phyloP scores from a whole-genome alignment of 2,329 filamentous ascomycete genomes.

The Botryotinia narcissicola region DNA sequence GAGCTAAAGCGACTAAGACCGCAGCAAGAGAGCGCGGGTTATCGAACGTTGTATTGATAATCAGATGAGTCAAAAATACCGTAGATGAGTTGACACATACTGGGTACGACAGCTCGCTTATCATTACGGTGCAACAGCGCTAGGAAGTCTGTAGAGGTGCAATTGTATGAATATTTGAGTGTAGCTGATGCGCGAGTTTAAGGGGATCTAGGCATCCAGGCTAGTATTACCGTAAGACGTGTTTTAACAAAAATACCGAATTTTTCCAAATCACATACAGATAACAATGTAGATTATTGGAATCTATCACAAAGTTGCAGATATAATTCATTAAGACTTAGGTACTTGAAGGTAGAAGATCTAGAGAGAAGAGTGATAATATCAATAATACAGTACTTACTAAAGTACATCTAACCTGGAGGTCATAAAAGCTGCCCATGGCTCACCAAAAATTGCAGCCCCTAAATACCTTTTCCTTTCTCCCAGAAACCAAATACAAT shows the following conservation, averaged over 20 bases:
- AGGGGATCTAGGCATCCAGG: rapidly evolving
- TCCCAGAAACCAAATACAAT: no score
- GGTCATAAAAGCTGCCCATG: background rate
- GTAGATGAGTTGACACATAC: background rate
- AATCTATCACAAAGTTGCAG: background rate
- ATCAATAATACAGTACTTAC: no score
- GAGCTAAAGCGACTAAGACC: background rate
- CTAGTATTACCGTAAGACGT: background rate
- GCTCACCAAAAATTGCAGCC: background rate
- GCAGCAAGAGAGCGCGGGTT: background rate
- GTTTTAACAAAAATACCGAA: background rate
- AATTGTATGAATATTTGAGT: background rate
- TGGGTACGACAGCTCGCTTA: background rate
- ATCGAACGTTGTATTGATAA: background rate
- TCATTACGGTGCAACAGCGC: background rate
- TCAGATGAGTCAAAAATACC: background rate
- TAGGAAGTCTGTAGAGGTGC: background rate
- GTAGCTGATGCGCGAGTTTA: background rate
- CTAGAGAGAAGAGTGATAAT: background rate
- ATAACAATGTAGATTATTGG: background rate
- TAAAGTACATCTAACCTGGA: no score
- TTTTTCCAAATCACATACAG: background rate
- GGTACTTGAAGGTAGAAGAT: no score
- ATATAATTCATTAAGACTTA: background rate
- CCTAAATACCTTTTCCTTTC: no score